A percentile compares a stretch with the other conserved stretches of the same genome.
phyloP scores from a whole-genome alignment of 768 basidiomycete genomes.

The Postia placenta region DNA sequence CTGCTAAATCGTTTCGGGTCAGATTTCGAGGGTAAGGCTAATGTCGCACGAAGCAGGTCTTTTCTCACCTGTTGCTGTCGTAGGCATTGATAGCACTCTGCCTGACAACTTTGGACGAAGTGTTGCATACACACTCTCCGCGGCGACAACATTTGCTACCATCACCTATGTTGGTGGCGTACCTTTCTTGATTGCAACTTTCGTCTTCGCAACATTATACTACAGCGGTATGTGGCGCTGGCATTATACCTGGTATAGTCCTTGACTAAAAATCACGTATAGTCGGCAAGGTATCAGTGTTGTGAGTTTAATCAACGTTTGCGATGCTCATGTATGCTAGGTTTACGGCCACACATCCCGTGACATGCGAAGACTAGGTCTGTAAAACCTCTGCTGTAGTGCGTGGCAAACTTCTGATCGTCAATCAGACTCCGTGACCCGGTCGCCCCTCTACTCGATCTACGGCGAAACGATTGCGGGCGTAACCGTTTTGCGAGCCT shows the following conservation, averaged over 20 bases:
- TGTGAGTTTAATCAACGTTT: no score
- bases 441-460: conserved; percentile 46
- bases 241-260: background rate
- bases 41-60: background rate
- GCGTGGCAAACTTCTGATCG: background rate
- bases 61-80: conserved; percentile 9
- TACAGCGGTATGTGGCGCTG: conserved; percentile 50
- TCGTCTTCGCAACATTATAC: conserved; percentile 56
- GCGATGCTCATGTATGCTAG: conserved; percentile 18
- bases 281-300: conserved; percentile 39
- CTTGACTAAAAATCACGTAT: no score
- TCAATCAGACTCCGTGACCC: conserved; percentile 33
- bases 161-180: conserved; percentile 75
- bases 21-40: conserved; percentile 65
- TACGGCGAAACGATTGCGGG: conserved; percentile 49
- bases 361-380: conserved; percentile 77
- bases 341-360: conserved; percentile 83
- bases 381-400: conserved; percentile 16
- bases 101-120: conserved; percentile 85
- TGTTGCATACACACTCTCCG: conserved; percentile 63
- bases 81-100: conserved; percentile 76
- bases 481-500: conserved; percentile 63
- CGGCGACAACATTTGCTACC: conserved; percentile 63
- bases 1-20: conserved; percentile 83
- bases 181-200: conserved; percentile 60